Conservation (phyloP, 306 rosid species). For the Prunus dulcis region DNA sequence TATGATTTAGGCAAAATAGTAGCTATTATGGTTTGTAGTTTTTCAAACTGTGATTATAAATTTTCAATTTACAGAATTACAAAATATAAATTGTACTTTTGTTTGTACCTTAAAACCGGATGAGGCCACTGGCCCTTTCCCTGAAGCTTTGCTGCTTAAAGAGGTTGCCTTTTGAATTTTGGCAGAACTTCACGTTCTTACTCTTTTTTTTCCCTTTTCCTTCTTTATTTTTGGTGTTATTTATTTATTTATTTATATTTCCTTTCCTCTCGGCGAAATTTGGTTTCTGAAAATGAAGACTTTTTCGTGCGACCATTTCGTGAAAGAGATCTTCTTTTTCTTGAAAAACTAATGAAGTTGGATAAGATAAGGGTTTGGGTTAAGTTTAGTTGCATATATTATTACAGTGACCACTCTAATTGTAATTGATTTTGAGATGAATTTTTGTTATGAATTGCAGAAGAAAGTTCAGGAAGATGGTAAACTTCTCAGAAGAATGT, state of each 20-base stretch:
- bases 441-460: slow-evolving; percentile 28
- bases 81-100: no score
- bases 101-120: slow-evolving; percentile 25
- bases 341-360: neutral
- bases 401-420: neutral
- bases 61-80: no score
- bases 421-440: slow-evolving; percentile 20
- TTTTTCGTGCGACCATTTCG: neutral
- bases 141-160: slow-evolving; percentile 85
- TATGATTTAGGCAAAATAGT: no score
- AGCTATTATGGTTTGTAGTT: no score
- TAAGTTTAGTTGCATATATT: neutral
- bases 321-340: neutral
- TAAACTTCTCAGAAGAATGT: slow-evolving; percentile 62
- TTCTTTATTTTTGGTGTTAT: neutral
- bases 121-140: slow-evolving; percentile 71
- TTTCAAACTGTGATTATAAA: no score
- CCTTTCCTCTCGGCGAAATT: neutral
- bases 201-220: neutral
- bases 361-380: neutral
- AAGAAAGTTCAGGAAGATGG: slow-evolving; percentile 60
- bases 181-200: neutral
- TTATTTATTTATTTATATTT: neutral
- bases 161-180: slow-evolving; percentile 40
- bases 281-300: neutral